A percentile compares a stretch with the other conserved stretches of the same genome.
Conservation (phyloP, 164 flowering plant genomes). For the Euptelea pleiosperma region DNA sequence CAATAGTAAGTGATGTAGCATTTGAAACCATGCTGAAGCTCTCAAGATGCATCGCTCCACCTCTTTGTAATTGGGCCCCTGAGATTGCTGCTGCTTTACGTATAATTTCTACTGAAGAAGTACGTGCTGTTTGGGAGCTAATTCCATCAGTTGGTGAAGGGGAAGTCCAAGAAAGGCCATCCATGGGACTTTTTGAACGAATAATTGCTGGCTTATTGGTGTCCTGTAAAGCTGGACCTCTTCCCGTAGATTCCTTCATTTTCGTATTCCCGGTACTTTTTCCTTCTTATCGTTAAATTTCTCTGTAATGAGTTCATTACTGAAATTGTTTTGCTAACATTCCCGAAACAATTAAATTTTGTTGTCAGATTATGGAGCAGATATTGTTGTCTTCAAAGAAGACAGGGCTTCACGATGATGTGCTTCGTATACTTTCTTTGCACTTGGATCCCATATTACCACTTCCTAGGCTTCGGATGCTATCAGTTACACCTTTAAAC, state of each 20-base stretch:
- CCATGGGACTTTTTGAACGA: constrained; percentile 71
- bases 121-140: constrained; percentile 38
- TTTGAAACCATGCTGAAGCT: constrained; percentile 84
- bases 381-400: constrained; percentile 74
- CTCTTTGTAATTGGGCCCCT: constrained; percentile 85
- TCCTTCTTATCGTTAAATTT: neutral
- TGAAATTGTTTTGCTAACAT: neutral
- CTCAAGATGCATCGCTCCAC: constrained; percentile 71
- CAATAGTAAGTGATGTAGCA: constrained; percentile 83
- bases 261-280: constrained; percentile 83
- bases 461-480: constrained; percentile 87
- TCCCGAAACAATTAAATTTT: neutral
- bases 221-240: constrained; percentile 87
- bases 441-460: constrained; percentile 96
- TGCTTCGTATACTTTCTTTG: constrained; percentile 71
- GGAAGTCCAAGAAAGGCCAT: constrained; percentile 38
- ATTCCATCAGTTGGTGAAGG: constrained; percentile 47
- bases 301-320: neutral
- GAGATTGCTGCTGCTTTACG: constrained; percentile 95
- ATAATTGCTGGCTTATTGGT: constrained; percentile 53
- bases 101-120: constrained; percentile 57
- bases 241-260: constrained; percentile 89
- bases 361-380: constrained; percentile 83
- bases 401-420: constrained; percentile 87
- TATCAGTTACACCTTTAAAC: constrained; percentile 58